Evolutionary conservation across 257 asterid genomes (phyloP), one percentile per base, ranked within the genome.

Genomic region (Scutellaria barbata): DNA sequence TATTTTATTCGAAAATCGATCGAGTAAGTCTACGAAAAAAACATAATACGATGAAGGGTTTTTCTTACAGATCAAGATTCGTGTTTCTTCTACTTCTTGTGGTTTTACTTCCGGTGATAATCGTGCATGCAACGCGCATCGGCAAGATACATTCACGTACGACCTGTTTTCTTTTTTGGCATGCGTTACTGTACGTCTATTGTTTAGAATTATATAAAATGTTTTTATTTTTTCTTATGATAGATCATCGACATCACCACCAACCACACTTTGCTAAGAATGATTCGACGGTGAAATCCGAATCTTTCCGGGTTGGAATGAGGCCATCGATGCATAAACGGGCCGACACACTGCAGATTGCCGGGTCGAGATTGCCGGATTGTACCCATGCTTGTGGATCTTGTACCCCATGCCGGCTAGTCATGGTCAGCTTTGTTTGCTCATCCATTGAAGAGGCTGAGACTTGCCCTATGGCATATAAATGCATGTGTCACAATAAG

Each of bases 331-430:
- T 17, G 74, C 85, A 77, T 37, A 80, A 72, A 73, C 61, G 85
- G 62, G 84, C 83, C 3, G 83, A 82, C 4, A 50, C 87, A 8
- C 53, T 81, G 20, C 89, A 74, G 74, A 77, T 84, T 0, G 95
- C 92, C 7, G 97, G 98, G 62, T 92, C 97, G 30, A 70, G 90
- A 41, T 83, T 92, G 41, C 95, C 96, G 1, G 95, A 92, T 77
- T 92, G 96, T 75, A 84, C 85, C 0, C 96, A 92, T 60, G 97
- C 97, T 0, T 92, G 97, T 79, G 97, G 97, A 53, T 90, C 97
- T 30, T 92, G 97, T 78, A 86, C 82, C 30, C 97, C 97, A 6
- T 92, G 97, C 76, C 80, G 92, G 55, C 76, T 92, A 79, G 96
- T 90, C 5, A 84, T 86, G 89, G 98, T 92, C 37, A 88, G 96